Conservation (phyloP, 1,284 basidiomycete genomes). For the Chondrostereum purpureum region DNA sequence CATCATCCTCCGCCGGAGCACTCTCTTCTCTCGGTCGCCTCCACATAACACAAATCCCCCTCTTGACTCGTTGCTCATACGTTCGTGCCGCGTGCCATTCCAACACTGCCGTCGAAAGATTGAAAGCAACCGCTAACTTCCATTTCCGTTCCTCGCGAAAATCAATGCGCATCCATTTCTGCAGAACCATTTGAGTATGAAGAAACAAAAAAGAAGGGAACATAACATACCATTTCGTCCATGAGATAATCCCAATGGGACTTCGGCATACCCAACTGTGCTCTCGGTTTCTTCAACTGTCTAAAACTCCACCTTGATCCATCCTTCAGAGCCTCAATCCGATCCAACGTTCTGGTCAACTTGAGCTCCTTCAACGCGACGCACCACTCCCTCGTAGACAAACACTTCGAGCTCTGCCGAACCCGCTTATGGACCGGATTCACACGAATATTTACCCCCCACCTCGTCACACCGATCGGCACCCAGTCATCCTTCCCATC, state of each 20-base stretch:
- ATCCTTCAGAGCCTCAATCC: constrained; percentile 81
- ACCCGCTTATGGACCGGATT: constrained; percentile 72
- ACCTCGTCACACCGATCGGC: constrained; percentile 63
- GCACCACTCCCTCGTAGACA: constrained; percentile 74
- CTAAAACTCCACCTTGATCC: constrained; percentile 86
- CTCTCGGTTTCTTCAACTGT: constrained; percentile 92
- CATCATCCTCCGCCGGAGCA: constrained; percentile 14
- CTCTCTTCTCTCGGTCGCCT: constrained; percentile 29
- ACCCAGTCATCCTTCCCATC: constrained; percentile 50
- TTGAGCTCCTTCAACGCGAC: constrained; percentile 75
- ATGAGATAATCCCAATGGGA: constrained; percentile 94
- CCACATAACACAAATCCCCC: constrained; percentile 71
- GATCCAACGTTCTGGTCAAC: constrained; percentile 75
- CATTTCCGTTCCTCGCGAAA: constrained; percentile 92
- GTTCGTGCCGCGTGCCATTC: constrained; percentile 81
- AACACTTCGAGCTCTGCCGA: constrained; percentile 62
- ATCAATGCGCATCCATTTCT: constrained; percentile 97
- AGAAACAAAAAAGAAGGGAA: constrained; percentile 1
- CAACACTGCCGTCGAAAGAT: constrained; percentile 77
- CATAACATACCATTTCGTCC: constrained; percentile 83
- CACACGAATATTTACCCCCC: constrained; percentile 61
- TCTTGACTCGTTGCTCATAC: constrained; percentile 55
- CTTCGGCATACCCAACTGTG: constrained; percentile 73
- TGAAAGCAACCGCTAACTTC: constrained; percentile 85
- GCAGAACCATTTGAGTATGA: constrained; percentile 8